phyloP scores from a whole-genome alignment of 805 yeast genomes.

The Metschnikowia proteae region DNA sequence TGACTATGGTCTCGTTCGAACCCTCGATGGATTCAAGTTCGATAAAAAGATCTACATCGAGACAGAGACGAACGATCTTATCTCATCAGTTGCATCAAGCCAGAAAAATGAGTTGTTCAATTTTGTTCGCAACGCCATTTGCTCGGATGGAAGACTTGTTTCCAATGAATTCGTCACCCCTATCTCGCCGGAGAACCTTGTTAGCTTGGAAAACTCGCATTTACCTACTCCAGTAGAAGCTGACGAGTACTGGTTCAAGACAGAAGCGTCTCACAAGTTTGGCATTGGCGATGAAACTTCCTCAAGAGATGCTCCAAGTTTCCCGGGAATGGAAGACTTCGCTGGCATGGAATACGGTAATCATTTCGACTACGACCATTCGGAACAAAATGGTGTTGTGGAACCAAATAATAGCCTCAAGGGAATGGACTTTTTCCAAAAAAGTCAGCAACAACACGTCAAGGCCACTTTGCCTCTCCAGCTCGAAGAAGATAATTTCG shows the following conservation, averaged over 20 bases:
- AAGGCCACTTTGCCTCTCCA: slow-evolving; percentile 6
- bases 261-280: slow-evolving; percentile 10
- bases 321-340: slow-evolving; percentile 22
- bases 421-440: slow-evolving; percentile 9
- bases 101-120: slow-evolving; percentile 22
- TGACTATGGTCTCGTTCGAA: slow-evolving; percentile 53
- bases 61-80: slow-evolving; percentile 22
- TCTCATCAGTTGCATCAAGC: slow-evolving; percentile 17
- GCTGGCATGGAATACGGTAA: slow-evolving; percentile 32
- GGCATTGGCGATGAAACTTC: slow-evolving; percentile 21
- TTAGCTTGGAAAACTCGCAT: slow-evolving; percentile 9
- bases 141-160: slow-evolving; percentile 39
- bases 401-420: slow-evolving; percentile 4
- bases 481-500: slow-evolving; percentile 11
- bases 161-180: slow-evolving; percentile 39
- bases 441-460: slow-evolving; percentile 9
- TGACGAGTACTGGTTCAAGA: slow-evolving; percentile 27
- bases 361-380: slow-evolving; percentile 18
- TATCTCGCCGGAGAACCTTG: slow-evolving; percentile 31
- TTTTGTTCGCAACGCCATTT: slow-evolving; percentile 32
- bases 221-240: slow-evolving; percentile 18
- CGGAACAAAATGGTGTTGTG: neutral
- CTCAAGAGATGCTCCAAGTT: slow-evolving; percentile 21
- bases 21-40: slow-evolving; percentile 43
- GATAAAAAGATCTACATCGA: slow-evolving; percentile 27